phyloP scores from a whole-genome alignment of 805 yeast species.

The Zygotorulaspora danielsina region DNA sequence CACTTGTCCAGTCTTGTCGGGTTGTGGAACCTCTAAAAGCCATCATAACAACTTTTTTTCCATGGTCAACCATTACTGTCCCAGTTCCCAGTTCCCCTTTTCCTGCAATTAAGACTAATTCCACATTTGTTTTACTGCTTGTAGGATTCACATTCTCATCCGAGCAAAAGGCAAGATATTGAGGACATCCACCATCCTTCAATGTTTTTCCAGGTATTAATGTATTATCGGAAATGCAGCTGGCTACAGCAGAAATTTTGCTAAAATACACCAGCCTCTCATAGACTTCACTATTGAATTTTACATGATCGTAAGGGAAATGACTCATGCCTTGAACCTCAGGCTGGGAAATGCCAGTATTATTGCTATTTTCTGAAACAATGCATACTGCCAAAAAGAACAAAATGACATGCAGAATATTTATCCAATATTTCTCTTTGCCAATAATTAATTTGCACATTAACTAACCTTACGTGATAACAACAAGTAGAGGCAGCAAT shows the following conservation, averaged over 20 bases:
- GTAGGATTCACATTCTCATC: slow-evolving; percentile 27
- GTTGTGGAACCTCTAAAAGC: slow-evolving; percentile 64
- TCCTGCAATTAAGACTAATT: slow-evolving; percentile 40
- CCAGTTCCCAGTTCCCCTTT: slow-evolving; percentile 52
- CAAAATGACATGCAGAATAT: neutral
- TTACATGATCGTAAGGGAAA: neutral
- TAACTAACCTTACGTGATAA: no score
- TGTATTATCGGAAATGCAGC: slow-evolving; percentile 32
- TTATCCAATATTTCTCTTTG: slow-evolving; percentile 1
- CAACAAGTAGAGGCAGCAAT: no score
- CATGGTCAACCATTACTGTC: slow-evolving; percentile 47
- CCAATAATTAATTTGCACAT: no score
- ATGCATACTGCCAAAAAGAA: neutral
- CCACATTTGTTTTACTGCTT: slow-evolving; percentile 34
- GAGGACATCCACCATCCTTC: slow-evolving; percentile 35
- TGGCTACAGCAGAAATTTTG: slow-evolving; percentile 35
- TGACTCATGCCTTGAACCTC: neutral
- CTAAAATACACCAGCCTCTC: slow-evolving; percentile 33
- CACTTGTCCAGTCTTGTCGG: slow-evolving; percentile 57
- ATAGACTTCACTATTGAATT: slow-evolving; percentile 16
- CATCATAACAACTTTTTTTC: slow-evolving; percentile 41
- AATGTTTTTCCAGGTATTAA: slow-evolving; percentile 26
- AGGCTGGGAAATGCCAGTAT: neutral
- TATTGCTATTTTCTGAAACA: slow-evolving; percentile 1
- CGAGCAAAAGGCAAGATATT: slow-evolving; percentile 31